Evolutionary conservation across 495 filamentous ascomycete genomes (phyloP).

Genomic region (Penicillium chermesinum): DNA sequence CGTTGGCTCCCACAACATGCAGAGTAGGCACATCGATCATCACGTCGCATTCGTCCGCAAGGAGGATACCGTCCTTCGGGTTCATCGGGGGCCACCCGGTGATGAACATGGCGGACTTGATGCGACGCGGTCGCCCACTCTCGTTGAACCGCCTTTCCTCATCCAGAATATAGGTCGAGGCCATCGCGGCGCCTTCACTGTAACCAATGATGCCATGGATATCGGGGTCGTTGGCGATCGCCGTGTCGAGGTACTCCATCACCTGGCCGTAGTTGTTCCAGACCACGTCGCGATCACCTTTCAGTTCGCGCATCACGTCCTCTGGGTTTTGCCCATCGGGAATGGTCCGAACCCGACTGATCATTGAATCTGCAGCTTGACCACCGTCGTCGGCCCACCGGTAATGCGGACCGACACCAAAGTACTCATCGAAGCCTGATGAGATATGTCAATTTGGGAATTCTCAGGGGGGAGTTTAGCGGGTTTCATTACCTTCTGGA

Average conservation of each 20-base stretch:
- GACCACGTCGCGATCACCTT: constrained; percentile 14
- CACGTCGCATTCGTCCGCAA: constrained; percentile 45
- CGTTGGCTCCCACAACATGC: constrained; percentile 52
- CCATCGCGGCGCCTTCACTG: constrained; percentile 56
- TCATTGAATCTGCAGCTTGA: constrained; percentile 40
- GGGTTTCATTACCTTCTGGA: constrained; percentile 23
- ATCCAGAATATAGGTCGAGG: constrained; percentile 47
- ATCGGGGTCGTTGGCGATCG: constrained; percentile 20
- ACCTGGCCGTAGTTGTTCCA: constrained; percentile 22
- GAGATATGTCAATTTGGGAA: background rate
- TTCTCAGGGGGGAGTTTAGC: background rate
- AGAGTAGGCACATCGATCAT: constrained; percentile 47
- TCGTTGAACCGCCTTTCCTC: constrained; percentile 34
- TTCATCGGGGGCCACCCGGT: constrained; percentile 51
- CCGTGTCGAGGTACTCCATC: constrained; percentile 26
- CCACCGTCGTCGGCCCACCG: constrained; percentile 45
- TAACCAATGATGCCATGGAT: constrained; percentile 52
- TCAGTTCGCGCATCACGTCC: constrained; percentile 42
- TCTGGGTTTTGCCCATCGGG: constrained; percentile 44
- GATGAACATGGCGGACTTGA: constrained; percentile 54
- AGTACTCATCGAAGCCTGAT: constrained; percentile 47
- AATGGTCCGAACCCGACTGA: constrained; percentile 46
- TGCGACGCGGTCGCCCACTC: constrained; percentile 34
- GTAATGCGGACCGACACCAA: constrained; percentile 46
- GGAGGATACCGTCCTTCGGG: constrained; percentile 35